phyloP scores from a whole-genome alignment of 2,329 filamentous ascomycete species.

The Sclerotinia glacialis region DNA sequence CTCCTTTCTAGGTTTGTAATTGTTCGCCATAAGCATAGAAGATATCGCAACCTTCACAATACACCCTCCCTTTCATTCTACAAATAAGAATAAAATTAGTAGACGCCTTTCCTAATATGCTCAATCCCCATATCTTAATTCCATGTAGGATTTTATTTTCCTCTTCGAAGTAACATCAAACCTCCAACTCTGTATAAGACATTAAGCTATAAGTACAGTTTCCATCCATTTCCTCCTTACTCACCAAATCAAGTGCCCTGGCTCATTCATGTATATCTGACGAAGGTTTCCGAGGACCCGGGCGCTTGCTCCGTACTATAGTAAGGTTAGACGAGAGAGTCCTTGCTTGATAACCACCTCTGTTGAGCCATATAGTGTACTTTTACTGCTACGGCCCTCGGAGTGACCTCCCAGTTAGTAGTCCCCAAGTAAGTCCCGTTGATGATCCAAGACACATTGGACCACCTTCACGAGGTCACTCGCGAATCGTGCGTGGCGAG shows the following conservation, averaged over 20 bases:
- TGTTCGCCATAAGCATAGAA: background rate
- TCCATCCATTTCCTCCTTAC: background rate
- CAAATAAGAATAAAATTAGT: background rate
- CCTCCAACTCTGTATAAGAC: background rate
- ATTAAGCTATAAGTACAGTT: too few relatives aligned
- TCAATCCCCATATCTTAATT: background rate
- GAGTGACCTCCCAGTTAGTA: too few relatives aligned
- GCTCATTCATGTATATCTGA: background rate
- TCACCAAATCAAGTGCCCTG: background rate
- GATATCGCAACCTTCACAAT: too few relatives aligned
- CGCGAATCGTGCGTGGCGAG: background rate
- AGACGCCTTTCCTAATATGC: background rate
- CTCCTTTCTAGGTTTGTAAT: background rate
- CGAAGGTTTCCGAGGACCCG: background rate
- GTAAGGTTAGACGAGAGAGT: background rate
- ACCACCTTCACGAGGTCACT: background rate
- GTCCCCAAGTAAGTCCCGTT: background rate
- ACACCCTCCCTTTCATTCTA: background rate
- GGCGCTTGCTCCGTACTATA: background rate
- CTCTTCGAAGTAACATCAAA: background rate
- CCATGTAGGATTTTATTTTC: background rate
- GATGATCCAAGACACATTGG: too few relatives aligned
- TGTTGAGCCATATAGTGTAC: background rate
- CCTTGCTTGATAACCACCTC: background rate
- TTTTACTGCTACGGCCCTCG: background rate